Base-by-base conservation (phyloP, 225 moss, liverwort and hornwort species). In the Pseudoscleropodium purum region DNA sequence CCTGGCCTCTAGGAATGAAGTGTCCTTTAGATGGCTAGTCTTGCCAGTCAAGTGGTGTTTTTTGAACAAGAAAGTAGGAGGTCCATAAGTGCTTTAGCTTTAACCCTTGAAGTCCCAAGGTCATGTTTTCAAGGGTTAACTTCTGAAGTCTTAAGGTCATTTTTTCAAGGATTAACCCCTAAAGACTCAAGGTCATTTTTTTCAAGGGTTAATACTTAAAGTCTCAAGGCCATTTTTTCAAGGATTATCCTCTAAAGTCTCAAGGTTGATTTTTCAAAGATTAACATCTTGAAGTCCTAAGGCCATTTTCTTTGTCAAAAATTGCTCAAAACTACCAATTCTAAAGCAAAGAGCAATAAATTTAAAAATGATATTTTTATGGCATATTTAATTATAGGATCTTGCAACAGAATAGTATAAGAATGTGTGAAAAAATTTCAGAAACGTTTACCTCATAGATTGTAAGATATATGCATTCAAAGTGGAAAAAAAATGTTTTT, bases 91-190 rank as follows among this genome's bases (percentile, higher is more conserved):
- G 1, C 0, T 3, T 6, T 6, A 6, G 3, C 21, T 45, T 31
- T 75, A 5, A 9, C 5, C 73, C 4, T 3, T 1, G 9, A 43
- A 72, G 39, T 20, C 7, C 43, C 2, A 9, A 74, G 30, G 45
- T 18, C 47, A 74, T 17, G 29, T 74, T 74, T 73, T 43, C 73
- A 73, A 73, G 6, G 68, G 5, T 26, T 27, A 10, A 43, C 15
- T 2, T 5, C 1, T 1, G 2, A 43, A 73, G 29, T 45, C 16
- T 9, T 2, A 5, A 11, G 30, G 9, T 3, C 6, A 6, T 18
- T 75, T 47, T 45, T 29, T 43, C 45, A 45, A 45, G 6, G 25
- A 1, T 45, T 10, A 30, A 17, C 11, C 0, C 1, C 3, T 0
- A 30, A 30, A 74, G 74, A 45, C 47, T 4, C 11, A 37, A 68